These are phyloP conservation scores for Vanderwaltozyma yarrowii DNA, from an alignment of 805 yeast genomes.

Conservation along the genomic window DNA sequence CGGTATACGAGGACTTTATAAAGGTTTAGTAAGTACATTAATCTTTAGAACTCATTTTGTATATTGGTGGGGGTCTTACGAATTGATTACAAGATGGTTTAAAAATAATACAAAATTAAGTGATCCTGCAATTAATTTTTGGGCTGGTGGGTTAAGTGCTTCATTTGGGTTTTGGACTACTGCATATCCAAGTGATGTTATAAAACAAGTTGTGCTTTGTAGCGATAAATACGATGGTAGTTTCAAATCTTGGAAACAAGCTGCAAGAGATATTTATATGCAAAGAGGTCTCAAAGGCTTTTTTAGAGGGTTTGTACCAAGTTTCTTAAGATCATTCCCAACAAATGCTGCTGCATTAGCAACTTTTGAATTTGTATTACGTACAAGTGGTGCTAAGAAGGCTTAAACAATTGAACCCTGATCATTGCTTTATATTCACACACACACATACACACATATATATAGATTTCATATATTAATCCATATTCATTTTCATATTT, in stretches of 20 bases:
- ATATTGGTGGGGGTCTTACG: constrained; percentile 82
- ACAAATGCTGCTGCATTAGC: constrained; percentile 97
- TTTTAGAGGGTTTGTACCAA: constrained; percentile 85
- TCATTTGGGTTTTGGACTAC: constrained; percentile 85
- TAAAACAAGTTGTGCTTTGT: constrained; percentile 61
- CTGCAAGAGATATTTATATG: constrained; percentile 42
- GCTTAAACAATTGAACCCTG: neutral
- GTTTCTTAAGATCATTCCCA: constrained; percentile 92
- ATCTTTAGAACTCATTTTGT: constrained; percentile 37
- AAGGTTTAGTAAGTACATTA: constrained; percentile 79
- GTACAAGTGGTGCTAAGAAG: constrained; percentile 42
- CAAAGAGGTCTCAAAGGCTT: constrained; percentile 65
- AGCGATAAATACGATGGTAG: constrained; percentile 56
- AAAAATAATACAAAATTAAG: constrained; percentile 53
- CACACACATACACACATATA: neutral
- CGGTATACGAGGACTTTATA: constrained; percentile 66
- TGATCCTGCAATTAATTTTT: constrained; percentile 36
- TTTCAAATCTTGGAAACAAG: constrained; percentile 46
- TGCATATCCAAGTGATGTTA: constrained; percentile 80
- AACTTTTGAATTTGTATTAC: constrained; percentile 63
- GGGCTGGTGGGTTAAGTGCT: constrained; percentile 62
- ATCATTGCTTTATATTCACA: neutral
- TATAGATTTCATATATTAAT: too few species aligned
- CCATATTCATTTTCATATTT: too few species aligned
- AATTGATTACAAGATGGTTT: constrained; percentile 61